Conservation (phyloP, 371 early-diverging fungal species). For the Lichtheimia hyalospora region DNA sequence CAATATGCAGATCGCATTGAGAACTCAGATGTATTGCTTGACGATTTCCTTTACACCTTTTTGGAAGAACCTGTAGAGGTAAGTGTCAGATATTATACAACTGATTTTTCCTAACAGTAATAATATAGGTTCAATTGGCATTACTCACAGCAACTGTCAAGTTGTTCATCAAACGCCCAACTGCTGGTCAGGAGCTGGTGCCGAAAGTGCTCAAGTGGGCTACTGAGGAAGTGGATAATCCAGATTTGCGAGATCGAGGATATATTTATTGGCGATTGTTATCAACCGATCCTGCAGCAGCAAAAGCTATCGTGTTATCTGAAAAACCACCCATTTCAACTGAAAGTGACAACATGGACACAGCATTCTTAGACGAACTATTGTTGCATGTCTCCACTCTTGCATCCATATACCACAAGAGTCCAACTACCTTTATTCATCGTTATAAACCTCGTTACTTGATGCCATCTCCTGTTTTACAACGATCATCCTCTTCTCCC, state of each 20-base stretch:
- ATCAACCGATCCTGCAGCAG: conserved; percentile 84
- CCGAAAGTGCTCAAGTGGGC: conserved; percentile 90
- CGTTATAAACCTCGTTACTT: conserved; percentile 63
- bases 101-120: neutral
- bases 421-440: conserved; percentile 75
- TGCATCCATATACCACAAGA: conserved; percentile 93
- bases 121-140: conserved; percentile 81
- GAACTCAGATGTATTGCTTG: conserved; percentile 82
- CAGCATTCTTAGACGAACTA: conserved; percentile 83
- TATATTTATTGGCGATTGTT: conserved; percentile 97
- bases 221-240: conserved; percentile 92
- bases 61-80: conserved; percentile 82
- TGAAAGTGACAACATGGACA: conserved; percentile 82
- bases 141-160: conserved; percentile 95
- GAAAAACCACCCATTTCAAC: conserved; percentile 93
- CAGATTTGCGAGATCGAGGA: conserved; percentile 96
- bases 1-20: conserved; percentile 93
- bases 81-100: neutral
- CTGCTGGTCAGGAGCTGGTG: conserved; percentile 85
- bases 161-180: conserved; percentile 89
- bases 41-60: conserved; percentile 64
- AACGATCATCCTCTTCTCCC: conserved; percentile 20
- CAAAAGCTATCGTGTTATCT: conserved; percentile 77
- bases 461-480: conserved; percentile 54
- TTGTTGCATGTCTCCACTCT: conserved; percentile 84